Percentiles rank a stretch among this genome's conserved stretches.
Evolutionary conservation across 2,329 filamentous ascomycete genomes (phyloP).

Genomic region (Alternaria arborescens): DNA sequence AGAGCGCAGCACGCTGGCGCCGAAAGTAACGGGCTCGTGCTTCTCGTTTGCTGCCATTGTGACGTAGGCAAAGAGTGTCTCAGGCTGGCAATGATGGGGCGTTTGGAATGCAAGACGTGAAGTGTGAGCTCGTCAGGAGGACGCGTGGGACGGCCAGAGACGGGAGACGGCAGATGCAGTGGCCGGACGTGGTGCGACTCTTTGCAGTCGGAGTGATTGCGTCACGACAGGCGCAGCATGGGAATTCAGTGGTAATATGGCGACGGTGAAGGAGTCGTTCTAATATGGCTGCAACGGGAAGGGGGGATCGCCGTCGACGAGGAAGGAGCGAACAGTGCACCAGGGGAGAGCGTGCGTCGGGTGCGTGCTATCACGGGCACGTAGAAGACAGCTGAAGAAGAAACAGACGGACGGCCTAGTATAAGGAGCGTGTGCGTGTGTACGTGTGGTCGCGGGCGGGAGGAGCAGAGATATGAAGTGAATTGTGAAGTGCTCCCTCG

Average conservation of each 20-base stretch:
- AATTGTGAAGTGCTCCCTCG: slow-evolving; percentile 15
- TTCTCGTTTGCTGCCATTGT: slow-evolving; percentile 44
- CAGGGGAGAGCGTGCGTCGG: slow-evolving; percentile 4
- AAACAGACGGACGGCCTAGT: slow-evolving; percentile 13
- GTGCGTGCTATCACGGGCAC: slow-evolving; percentile 1
- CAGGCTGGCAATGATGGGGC: slow-evolving; percentile 15
- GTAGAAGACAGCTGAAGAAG: slow-evolving; percentile 7
- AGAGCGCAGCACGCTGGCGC: slow-evolving; percentile 51
- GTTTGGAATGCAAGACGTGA: slow-evolving; percentile 9
- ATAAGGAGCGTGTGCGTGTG: not conserved
- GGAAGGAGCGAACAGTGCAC: slow-evolving; percentile 8
- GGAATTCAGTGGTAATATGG: not conserved
- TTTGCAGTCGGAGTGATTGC: not conserved
- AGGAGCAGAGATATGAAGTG: slow-evolving; percentile 22
- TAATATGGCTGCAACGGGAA: slow-evolving; percentile 17
- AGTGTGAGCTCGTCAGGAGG: slow-evolving; percentile 10
- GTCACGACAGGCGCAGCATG: slow-evolving; percentile 10
- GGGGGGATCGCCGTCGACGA: slow-evolving; percentile 20
- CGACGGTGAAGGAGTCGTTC: not conserved
- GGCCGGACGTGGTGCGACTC: slow-evolving; percentile 1
- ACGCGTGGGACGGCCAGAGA: slow-evolving; percentile 18
- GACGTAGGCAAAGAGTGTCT: slow-evolving; percentile 22
- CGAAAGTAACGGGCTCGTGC: slow-evolving; percentile 52
- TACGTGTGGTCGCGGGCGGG: slow-evolving; percentile 1
- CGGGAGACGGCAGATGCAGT: slow-evolving; percentile 25